Evolutionary conservation across 805 yeast species (phyloP).

Genomic region (Pichia cephalocereana): DNA sequence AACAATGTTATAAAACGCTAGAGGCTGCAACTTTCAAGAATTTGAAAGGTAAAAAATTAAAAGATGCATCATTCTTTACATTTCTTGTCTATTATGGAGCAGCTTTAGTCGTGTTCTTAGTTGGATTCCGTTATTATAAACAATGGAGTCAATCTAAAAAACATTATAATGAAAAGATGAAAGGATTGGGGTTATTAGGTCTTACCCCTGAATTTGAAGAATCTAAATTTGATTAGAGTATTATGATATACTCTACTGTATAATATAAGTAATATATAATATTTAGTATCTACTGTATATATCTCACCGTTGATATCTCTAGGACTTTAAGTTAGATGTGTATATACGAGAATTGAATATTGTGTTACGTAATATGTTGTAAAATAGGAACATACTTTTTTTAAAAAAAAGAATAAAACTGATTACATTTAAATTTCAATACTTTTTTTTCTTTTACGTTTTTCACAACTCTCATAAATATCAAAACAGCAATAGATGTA

Average conservation of each 20-base stretch:
- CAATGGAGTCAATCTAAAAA: neutral
- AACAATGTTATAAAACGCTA: slow-evolving; percentile 9
- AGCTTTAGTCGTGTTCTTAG: neutral
- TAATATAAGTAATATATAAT: neutral
- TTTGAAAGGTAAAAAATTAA: slow-evolving; percentile 2
- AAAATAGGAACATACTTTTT: too few species aligned
- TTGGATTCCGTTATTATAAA: neutral
- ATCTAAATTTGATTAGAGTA: slow-evolving; percentile 9
- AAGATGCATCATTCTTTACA: neutral
- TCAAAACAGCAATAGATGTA: neutral
- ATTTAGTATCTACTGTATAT: neutral
- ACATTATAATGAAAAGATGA: slow-evolving; percentile 8
- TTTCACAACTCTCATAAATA: too few species aligned
- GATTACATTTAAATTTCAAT: too few species aligned
- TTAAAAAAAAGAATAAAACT: too few species aligned
- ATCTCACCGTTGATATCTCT: too few species aligned
- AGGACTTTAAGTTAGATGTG: too few species aligned
- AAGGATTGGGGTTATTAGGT: slow-evolving; percentile 13
- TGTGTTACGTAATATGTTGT: too few species aligned
- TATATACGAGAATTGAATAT: too few species aligned
- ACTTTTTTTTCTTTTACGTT: too few species aligned
- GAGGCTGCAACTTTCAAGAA: slow-evolving; percentile 6
- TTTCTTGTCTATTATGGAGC: neutral
- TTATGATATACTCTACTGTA: neutral
- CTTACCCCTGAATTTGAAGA: slow-evolving; percentile 5